A percentile compares a stretch with the other conserved stretches of the same genome.
These are phyloP conservation scores for Xylariaceae sp. DNA, from an alignment of 2,329 filamentous ascomycete genomes.

Conservation along the genomic window DNA sequence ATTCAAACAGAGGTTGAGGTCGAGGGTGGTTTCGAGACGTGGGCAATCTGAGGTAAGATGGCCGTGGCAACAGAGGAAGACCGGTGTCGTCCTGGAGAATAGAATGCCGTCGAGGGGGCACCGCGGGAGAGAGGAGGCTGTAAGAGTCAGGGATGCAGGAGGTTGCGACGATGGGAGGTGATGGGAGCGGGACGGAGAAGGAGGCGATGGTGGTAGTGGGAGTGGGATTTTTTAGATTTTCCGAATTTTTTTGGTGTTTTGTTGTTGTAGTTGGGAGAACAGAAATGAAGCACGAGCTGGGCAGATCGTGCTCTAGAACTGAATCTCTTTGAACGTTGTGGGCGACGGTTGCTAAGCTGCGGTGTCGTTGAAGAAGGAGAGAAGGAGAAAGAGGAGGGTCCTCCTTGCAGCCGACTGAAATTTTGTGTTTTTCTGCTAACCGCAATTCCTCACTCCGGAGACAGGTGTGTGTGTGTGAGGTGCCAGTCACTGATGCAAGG, in stretches of 20 bases:
- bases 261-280: conserved; percentile 53
- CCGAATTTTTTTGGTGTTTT: conserved; percentile 60
- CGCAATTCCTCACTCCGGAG: too few relatives aligned
- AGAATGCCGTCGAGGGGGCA: conserved; percentile 11
- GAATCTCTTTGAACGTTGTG: conserved; percentile 48
- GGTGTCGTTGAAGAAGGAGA: conserved; percentile 44
- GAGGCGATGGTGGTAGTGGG: conserved; percentile 17
- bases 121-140: neutral
- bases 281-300: conserved; percentile 54
- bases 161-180: conserved; percentile 5
- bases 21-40: conserved; percentile 5
- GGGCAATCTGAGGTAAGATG: conserved; percentile 10
- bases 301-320: conserved; percentile 49
- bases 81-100: too few relatives aligned
- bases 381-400: conserved; percentile 35
- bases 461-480: too few relatives aligned
- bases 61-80: conserved; percentile 1
- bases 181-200: neutral
- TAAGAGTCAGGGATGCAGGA: conserved; percentile 8
- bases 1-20: too few relatives aligned
- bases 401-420: conserved; percentile 27
- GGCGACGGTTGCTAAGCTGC: conserved; percentile 45
- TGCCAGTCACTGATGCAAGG: too few relatives aligned
- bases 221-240: conserved; percentile 47
- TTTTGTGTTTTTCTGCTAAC: conserved; percentile 25